These are phyloP conservation scores for Suillus bovinus DNA, from an alignment of 768 basidiomycete species.

Conservation along the genomic window DNA sequence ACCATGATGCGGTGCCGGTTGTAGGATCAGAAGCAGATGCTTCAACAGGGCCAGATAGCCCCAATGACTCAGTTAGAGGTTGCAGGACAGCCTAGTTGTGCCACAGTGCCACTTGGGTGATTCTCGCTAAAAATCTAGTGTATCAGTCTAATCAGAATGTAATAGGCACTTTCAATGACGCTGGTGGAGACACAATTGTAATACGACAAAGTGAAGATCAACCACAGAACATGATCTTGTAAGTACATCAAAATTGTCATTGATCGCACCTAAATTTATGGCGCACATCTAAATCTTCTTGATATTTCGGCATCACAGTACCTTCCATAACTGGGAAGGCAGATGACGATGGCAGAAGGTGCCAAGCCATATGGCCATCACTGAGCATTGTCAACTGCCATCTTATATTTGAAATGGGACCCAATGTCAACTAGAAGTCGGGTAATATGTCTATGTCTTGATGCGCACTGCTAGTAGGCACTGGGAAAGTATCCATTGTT, in stretches of 20 bases:
- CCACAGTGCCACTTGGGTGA: background rate
- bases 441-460: background rate
- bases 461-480: background rate
- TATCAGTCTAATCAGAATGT: background rate
- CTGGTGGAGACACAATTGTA: background rate
- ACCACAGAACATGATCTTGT: background rate
- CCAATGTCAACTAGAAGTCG: background rate
- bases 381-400: background rate
- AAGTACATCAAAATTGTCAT: no score
- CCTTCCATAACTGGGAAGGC: background rate
- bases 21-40: no score
- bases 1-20: no score
- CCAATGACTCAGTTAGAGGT: no score
- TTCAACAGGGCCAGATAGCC: no score
- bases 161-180: background rate
- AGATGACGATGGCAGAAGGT: background rate
- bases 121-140: background rate
- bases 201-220: background rate
- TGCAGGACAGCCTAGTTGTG: background rate
- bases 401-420: background rate
- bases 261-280: background rate
- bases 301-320: background rate
- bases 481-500: background rate
- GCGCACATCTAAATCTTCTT: background rate
- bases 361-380: background rate